Percentiles rank a stretch among this genome's conserved stretches.
phyloP scores from a whole-genome alignment of 257 asterid species.

The Apocynum venetum region DNA sequence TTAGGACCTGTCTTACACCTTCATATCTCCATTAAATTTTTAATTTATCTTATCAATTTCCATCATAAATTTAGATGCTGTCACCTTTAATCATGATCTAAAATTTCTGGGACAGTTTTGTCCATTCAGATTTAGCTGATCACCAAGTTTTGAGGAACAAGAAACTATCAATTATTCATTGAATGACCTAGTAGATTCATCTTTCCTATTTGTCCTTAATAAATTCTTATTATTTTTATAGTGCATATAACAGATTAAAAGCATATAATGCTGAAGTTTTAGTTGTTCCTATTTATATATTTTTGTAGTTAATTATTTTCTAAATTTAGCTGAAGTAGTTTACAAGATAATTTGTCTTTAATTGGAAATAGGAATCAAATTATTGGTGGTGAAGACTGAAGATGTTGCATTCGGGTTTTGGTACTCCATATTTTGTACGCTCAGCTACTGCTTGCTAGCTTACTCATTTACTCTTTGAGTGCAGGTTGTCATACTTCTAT shows the following conservation, averaged over 20 bases:
- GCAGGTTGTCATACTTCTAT: conserved; percentile 67
- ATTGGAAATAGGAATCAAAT: background rate
- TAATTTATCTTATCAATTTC: background rate
- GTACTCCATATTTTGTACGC: background rate
- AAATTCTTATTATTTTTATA: background rate
- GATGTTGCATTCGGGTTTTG: background rate
- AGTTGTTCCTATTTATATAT: background rate
- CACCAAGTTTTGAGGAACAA: background rate
- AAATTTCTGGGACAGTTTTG: background rate
- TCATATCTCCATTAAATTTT: background rate
- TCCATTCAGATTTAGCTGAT: background rate
- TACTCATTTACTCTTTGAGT: conserved; percentile 14
- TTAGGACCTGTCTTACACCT: background rate
- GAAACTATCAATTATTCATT: background rate
- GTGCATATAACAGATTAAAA: conserved; percentile 1
- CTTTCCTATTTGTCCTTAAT: background rate
- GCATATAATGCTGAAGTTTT: background rate
- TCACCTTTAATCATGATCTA: background rate
- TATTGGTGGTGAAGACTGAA: background rate
- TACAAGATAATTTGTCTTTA: background rate
- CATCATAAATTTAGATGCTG: background rate
- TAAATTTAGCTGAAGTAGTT: background rate
- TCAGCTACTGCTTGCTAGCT: background rate
- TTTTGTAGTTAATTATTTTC: background rate
- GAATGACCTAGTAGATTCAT: background rate